A percentile compares a stretch with the other conserved stretches of the same genome.
Conservation (phyloP, 805 yeast species). For the Candida corydali region DNA sequence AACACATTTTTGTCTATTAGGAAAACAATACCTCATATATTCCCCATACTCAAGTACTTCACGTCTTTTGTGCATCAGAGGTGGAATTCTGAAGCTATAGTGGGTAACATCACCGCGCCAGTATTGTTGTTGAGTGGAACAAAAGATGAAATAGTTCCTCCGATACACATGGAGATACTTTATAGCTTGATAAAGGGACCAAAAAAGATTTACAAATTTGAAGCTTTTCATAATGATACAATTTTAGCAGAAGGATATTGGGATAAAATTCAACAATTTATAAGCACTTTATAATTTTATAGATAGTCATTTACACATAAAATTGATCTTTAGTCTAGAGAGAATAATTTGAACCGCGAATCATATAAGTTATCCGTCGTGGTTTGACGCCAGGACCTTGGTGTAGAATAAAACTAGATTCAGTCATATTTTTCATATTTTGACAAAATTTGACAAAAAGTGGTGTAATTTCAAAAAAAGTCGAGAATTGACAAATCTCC, state of each 20-base stretch:
- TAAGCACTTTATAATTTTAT: too few relatives aligned
- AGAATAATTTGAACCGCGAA: too few relatives aligned
- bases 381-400: too few relatives aligned
- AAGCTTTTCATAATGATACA: constrained; percentile 81
- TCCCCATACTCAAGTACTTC: constrained; percentile 60
- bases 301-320: too few relatives aligned
- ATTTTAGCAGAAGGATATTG: constrained; percentile 73
- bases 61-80: constrained; percentile 65
- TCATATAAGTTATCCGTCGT: too few relatives aligned
- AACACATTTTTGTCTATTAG: constrained; percentile 79
- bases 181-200: constrained; percentile 48
- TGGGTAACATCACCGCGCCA: constrained; percentile 54
- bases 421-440: too few relatives aligned
- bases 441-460: too few relatives aligned
- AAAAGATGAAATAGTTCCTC: constrained; percentile 89
- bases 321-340: too few relatives aligned
- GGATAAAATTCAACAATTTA: constrained; percentile 42
- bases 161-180: constrained; percentile 66
- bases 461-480: too few relatives aligned
- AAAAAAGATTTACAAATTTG: constrained; percentile 54
- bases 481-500: too few relatives aligned
- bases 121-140: constrained; percentile 68
- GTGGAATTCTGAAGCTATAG: constrained; percentile 75
- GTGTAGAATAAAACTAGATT: too few relatives aligned
- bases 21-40: constrained; percentile 66